These are phyloP conservation scores for Yarrowia deformans DNA, from an alignment of 805 yeast species.

Conservation along the genomic window DNA sequence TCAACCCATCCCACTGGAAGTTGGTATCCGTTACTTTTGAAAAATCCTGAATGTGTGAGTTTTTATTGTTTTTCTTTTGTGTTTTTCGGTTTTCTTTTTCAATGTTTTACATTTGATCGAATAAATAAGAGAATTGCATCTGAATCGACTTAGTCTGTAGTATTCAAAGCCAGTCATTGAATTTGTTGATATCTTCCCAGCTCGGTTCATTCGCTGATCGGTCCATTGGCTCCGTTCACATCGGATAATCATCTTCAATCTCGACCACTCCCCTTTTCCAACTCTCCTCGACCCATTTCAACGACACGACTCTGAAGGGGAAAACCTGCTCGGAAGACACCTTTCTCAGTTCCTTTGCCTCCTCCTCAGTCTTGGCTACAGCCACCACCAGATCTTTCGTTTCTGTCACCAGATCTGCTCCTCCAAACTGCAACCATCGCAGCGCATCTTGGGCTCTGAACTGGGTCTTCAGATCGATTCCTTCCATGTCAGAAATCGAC, in stretches of 20 bases:
- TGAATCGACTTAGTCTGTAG: too few species aligned
- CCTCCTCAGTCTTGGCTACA: constrained; percentile 7
- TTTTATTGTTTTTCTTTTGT: too few species aligned
- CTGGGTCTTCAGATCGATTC: not conserved
- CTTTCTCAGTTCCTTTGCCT: constrained; percentile 7
- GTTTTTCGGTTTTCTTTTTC: too few species aligned
- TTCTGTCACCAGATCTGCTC: not conserved
- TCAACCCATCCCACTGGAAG: too few species aligned
- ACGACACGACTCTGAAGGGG: constrained; percentile 27
- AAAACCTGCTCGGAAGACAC: constrained; percentile 1
- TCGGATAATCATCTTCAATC: constrained; percentile 24
- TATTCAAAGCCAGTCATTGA: too few species aligned
- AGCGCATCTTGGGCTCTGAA: constrained; percentile 1
- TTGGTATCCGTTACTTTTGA: too few species aligned
- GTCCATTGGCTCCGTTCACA: too few species aligned
- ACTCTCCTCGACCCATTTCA: constrained; percentile 26
- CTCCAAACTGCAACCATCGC: constrained; percentile 16
- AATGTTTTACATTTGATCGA: too few species aligned
- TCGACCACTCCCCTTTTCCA: not conserved
- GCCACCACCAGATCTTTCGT: constrained; percentile 1
- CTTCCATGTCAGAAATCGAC: not conserved
- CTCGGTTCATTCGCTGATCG: too few species aligned
- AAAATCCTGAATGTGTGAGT: too few species aligned
- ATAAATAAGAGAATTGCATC: too few species aligned
- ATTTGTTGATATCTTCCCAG: too few species aligned